These are phyloP conservation scores for Camptophora hylomeconis DNA, from an alignment of 2,329 filamentous ascomycete species.

Conservation along the genomic window DNA sequence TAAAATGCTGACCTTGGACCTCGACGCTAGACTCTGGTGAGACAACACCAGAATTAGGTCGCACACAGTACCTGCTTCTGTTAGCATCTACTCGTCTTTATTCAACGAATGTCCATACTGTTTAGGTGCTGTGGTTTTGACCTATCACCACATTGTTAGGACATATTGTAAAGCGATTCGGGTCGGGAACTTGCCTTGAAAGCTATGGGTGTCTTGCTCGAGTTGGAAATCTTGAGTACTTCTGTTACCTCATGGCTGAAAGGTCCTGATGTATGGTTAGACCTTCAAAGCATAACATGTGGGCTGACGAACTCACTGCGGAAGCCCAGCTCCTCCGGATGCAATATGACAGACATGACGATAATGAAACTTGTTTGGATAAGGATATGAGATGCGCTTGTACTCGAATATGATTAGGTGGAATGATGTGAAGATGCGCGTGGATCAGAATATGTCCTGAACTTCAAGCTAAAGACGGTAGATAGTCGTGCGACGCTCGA, in stretches of 20 bases:
- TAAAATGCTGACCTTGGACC: conserved; percentile 58
- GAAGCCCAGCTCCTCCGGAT: conserved; percentile 84
- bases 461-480: too few species aligned
- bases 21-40: conserved; percentile 82
- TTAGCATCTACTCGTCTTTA: conserved; percentile 15
- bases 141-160: conserved; percentile 40
- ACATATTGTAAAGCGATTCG: conserved; percentile 11
- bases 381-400: conserved; percentile 9
- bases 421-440: too few species aligned
- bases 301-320: too few species aligned
- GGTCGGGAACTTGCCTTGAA: conserved; percentile 39
- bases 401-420: too few species aligned
- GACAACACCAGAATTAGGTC: conserved; percentile 92
- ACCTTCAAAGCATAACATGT: conserved; percentile 7
- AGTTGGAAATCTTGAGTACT: conserved; percentile 45
- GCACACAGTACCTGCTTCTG: conserved; percentile 72
- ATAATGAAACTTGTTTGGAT: too few species aligned
- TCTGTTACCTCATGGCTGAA: conserved; percentile 54
- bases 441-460: too few species aligned
- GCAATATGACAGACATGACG: conserved; percentile 88
- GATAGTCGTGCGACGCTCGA: too few species aligned
- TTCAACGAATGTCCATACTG: conserved; percentile 53
- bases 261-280: conserved; percentile 36
- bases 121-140: conserved; percentile 98
- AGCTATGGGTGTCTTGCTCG: conserved; percentile 44